A percentile compares a stretch with the other conserved stretches of the same genome.
These are phyloP conservation scores for Scedosporium minutisporum DNA, from an alignment of 2,329 filamentous ascomycete genomes.

Conservation along the genomic window DNA sequence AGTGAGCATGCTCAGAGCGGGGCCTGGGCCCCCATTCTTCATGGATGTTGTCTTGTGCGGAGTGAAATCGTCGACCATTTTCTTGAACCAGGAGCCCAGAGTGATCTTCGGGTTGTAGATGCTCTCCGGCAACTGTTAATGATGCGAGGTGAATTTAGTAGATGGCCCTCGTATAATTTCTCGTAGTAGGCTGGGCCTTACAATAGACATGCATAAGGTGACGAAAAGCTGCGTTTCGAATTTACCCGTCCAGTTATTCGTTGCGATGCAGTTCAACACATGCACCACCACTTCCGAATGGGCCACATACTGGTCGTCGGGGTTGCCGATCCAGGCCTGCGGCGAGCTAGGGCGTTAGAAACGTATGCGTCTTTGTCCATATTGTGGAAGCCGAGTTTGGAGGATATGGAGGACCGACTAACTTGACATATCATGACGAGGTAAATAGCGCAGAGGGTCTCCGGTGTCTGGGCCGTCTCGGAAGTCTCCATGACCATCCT, in stretches of 20 bases:
- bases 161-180: no score
- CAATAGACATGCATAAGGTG: slow-evolving; percentile 22
- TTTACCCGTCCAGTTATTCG: slow-evolving; percentile 14
- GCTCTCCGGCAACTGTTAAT: slow-evolving; percentile 20
- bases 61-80: slow-evolving; percentile 9
- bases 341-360: no score
- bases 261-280: slow-evolving; percentile 18
- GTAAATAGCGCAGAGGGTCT: slow-evolving; percentile 27
- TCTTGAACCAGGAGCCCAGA: slow-evolving; percentile 14
- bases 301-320: slow-evolving; percentile 14
- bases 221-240: slow-evolving; percentile 20
- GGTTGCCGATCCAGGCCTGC: slow-evolving; percentile 21
- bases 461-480: slow-evolving; percentile 15
- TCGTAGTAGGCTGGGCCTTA: slow-evolving; percentile 11
- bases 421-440: slow-evolving; percentile 26
- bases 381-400: background rate
- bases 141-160: background rate
- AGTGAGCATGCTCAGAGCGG: slow-evolving; percentile 4
- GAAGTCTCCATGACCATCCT: slow-evolving; percentile 18
- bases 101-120: slow-evolving; percentile 18
- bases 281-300: slow-evolving; percentile 24
- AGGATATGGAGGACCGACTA: background rate
- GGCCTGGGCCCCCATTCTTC: background rate
- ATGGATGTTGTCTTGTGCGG: background rate
- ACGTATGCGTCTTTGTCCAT: no score